Evolutionary conservation across 148 eudicot genomes (phyloP), one percentile per base, ranked within the genome.

Genomic region (Cornus kousa): DNA sequence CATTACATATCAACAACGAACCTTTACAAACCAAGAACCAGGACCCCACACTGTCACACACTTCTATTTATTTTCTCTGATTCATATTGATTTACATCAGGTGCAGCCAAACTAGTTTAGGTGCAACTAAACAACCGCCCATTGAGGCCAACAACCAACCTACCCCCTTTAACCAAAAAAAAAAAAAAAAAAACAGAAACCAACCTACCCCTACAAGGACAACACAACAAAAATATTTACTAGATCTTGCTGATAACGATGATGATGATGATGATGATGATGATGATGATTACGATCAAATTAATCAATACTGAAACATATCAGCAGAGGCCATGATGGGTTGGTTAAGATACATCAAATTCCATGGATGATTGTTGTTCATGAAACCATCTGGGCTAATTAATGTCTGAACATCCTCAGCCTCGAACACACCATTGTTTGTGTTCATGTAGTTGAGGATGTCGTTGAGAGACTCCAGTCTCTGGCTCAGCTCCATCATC

Each of bases 281-380:
- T 35, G 37, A 35, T 1, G 50, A 11, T 23, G 60, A 67, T 28
- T 28, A 1, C 1, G 28, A 28, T 28, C 28, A 28, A 28, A 39
- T 9, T 31, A 17, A 68, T 81, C 55, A 86, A 12, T 75, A 83
- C 72, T 71, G 80, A 13, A 80, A 77, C 70, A 81, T 28, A 80
- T 89, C 92, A 59, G 90, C 82, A 39, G 92, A 74, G 32, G 93
- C 91, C 90, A 88, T 86, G 74, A 90, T 88, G 3, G 90, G 89
- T 32, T 91, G 94, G 74, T 89, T 88, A n/a, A 84, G 74, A 71
- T 73, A 82, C 71, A 82, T 78, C 80, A 78, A 31, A 33, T 83
- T 83, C 94, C 94, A 91, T 6, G 85, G 66, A 77, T 80, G 65
- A 74, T 28, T 28, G 28, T 78, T 66, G 73, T 37, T 82, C 70